Conservation (phyloP, 371 early-diverging fungal genomes). For the Saksenaea vasiformis region DNA sequence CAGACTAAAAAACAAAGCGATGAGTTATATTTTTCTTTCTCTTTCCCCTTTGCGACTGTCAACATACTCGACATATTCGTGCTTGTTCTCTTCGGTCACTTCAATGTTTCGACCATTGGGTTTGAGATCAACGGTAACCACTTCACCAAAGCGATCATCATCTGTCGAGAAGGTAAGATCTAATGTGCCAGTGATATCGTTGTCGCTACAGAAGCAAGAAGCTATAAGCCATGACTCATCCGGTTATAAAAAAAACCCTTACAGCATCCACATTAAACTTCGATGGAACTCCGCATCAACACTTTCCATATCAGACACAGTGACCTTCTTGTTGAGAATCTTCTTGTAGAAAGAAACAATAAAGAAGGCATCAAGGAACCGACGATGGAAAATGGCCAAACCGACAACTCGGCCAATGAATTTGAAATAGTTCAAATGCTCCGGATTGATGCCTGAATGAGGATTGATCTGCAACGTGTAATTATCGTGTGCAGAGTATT, state of each 20-base stretch:
- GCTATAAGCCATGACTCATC: background rate
- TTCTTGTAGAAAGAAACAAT: slow-evolving; percentile 96
- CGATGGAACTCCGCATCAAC: slow-evolving; percentile 94
- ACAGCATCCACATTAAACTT: slow-evolving; percentile 92
- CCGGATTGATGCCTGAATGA: slow-evolving; percentile 94
- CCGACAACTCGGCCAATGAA: slow-evolving; percentile 98
- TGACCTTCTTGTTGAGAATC: slow-evolving; percentile 87
- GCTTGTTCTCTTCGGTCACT: slow-evolving; percentile 97
- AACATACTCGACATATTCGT: slow-evolving; percentile 87
- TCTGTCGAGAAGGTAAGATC: slow-evolving; percentile 92
- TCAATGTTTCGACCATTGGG: slow-evolving; percentile 88
- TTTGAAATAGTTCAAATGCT: slow-evolving; percentile 97
- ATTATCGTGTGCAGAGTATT: slow-evolving; percentile 96
- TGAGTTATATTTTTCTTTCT: background rate
- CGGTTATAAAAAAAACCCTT: slow-evolving; percentile 28
- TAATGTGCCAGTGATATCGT: slow-evolving; percentile 86
- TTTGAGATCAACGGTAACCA: slow-evolving; percentile 89
- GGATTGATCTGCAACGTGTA: slow-evolving; percentile 97
- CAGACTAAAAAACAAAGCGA: slow-evolving; percentile 43
- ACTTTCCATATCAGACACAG: slow-evolving; percentile 92
- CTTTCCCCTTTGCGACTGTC: background rate
- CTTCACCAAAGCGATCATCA: slow-evolving; percentile 92
- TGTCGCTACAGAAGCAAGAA: slow-evolving; percentile 56
- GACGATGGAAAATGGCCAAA: slow-evolving; percentile 95
- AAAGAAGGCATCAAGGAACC: slow-evolving; percentile 96